Evolutionary conservation across 192 early-diverging fungal species (phyloP).

Genomic region (Mycoemilia scoparia): DNA sequence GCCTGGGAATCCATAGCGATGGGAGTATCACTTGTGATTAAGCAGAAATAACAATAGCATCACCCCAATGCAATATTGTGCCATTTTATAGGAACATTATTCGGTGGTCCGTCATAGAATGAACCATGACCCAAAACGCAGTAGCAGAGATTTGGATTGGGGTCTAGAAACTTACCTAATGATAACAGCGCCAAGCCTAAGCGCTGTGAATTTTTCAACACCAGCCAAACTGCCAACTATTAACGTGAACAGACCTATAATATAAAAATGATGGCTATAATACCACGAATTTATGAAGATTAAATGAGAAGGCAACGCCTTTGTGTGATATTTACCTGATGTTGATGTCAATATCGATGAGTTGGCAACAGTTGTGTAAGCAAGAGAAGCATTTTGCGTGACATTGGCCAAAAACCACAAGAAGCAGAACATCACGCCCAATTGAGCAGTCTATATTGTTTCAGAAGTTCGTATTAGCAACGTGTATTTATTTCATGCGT

Average conservation of each 20-base stretch:
- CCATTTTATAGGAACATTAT: too few relatives aligned
- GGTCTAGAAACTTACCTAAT: too few relatives aligned
- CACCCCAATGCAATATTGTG: too few relatives aligned
- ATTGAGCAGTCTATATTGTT: slow-evolving; percentile 27
- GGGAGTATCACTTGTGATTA: too few relatives aligned
- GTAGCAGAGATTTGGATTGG: slow-evolving; percentile 4
- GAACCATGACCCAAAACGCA: background rate
- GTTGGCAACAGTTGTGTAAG: slow-evolving; percentile 55
- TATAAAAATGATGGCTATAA: background rate
- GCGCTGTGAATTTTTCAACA: slow-evolving; percentile 37
- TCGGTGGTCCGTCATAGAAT: too few relatives aligned
- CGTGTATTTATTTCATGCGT: too few relatives aligned
- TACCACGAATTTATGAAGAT: too few relatives aligned
- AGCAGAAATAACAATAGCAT: too few relatives aligned
- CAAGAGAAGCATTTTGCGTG: slow-evolving; percentile 50
- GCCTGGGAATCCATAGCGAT: background rate
- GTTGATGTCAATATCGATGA: slow-evolving; percentile 57
- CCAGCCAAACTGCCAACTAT: slow-evolving; percentile 36
- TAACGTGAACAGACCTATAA: slow-evolving; percentile 57
- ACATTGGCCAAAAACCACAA: slow-evolving; percentile 71
- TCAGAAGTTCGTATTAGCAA: background rate
- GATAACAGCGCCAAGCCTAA: slow-evolving; percentile 38
- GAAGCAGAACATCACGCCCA: slow-evolving; percentile 48
- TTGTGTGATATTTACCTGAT: too few relatives aligned
- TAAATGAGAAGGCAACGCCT: too few relatives aligned